Evolutionary conservation across 2,329 filamentous ascomycete species (phyloP).

Genomic region (Trichoderma pleuroti): DNA sequence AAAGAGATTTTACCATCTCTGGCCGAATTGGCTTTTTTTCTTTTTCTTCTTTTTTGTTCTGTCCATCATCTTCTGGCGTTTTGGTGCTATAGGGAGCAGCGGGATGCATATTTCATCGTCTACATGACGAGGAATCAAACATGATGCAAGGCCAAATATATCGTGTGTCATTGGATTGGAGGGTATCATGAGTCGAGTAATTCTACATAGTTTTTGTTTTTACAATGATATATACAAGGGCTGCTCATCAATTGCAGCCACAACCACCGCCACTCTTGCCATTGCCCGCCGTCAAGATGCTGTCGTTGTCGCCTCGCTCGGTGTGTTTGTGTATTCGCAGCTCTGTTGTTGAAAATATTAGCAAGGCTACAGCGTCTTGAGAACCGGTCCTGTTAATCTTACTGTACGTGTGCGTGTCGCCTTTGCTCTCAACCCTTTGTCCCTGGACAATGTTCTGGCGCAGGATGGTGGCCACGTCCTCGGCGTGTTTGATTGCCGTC

Average conservation of each 20-base stretch:
- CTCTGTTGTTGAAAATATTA: constrained; percentile 46
- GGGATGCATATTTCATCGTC: constrained; percentile 4
- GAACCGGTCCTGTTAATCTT: constrained; percentile 32
- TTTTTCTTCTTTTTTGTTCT: background rate
- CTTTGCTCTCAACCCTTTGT: constrained; percentile 44
- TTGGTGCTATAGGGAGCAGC: constrained; percentile 27
- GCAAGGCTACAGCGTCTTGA: background rate
- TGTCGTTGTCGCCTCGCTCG: constrained; percentile 90
- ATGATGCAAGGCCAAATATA: background rate
- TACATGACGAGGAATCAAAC: background rate
- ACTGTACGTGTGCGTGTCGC: constrained; percentile 55
- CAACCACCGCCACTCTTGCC: constrained; percentile 32
- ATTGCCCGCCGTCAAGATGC: constrained; percentile 63
- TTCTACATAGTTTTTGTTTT: constrained; percentile 8
- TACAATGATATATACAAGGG: constrained; percentile 12
- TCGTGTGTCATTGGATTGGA: constrained; percentile 13
- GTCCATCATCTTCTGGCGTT: constrained; percentile 24
- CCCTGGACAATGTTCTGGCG: constrained; percentile 88
- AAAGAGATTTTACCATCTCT: background rate
- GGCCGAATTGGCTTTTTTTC: background rate
- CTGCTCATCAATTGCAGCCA: constrained; percentile 28
- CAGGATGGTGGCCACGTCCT: constrained; percentile 77
- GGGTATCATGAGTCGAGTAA: constrained; percentile 24
- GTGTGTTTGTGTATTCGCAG: constrained; percentile 87
- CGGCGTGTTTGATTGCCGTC: constrained; percentile 70